Evolutionary conservation across 176 grass and related monocot genomes (phyloP), one percentile per base, ranked within the genome.

Genomic region (Thinopyrum elongatum): DNA sequence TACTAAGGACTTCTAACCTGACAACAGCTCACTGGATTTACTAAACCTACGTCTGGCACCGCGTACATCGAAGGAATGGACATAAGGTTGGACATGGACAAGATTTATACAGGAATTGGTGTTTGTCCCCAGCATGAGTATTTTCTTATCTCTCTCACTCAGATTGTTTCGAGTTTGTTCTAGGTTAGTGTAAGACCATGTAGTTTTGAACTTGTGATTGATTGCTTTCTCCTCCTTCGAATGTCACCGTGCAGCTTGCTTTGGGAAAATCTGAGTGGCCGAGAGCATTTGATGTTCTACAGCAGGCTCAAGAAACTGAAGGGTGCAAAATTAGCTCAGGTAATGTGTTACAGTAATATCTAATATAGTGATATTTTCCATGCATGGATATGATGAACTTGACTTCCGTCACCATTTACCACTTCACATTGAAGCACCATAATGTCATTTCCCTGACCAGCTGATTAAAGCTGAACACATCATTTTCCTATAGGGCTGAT

Each of bases 101-200:
- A 87, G 33, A 92, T 98, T 83, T 98, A 98, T 80, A 86, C 86
- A 82, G 84, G 85, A 86, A 95, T 98, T 47, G 96, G 96, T 83
- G 96, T 98, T 76, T 98, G 96, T 38, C 96, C 96, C 19, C 96
- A 98, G 60, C 94, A 95, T 80, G 93, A 98, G 96, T 98, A 95
- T 91, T 72, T 49, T 75, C 7, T 91, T 83, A 92, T 77, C 17
- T 41, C 35, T 72, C 42, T n/a, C 76, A 44, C 31, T 74, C 11
- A 10, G 12, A 35, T 78, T 42, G 62, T 86, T 35, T 26, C 69
- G 28, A 42, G 30, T 16, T 7, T 9, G 15, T 71, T 65, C 19
- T 84, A 23, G 77, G 8, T 30, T 39, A 34, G 10, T 42, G 71
- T 30, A 26, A 69, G 47, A 63, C 9, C 17, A 26, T 35, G 4